A percentile compares a stretch with the other conserved stretches of the same genome.
These are phyloP conservation scores for Salinomyces thailandicus DNA, from an alignment of 2,329 filamentous ascomycete genomes.

Conservation along the genomic window DNA sequence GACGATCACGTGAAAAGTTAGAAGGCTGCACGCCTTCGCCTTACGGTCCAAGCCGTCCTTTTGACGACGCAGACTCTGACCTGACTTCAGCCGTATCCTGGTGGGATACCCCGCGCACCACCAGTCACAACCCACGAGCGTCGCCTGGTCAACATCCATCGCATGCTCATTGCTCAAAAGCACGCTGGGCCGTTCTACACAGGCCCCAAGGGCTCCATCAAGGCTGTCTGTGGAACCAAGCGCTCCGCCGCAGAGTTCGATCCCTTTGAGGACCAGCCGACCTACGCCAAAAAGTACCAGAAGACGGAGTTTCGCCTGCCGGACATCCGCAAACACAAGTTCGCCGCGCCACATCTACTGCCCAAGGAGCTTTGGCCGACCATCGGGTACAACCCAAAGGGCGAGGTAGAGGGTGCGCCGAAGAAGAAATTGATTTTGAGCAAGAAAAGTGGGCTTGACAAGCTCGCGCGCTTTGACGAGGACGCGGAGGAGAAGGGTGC, in stretches of 20 bases:
- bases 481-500: constrained; percentile 4
- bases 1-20: too few relatives aligned
- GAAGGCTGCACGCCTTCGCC: not conserved
- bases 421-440: constrained; percentile 7
- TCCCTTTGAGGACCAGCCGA: constrained; percentile 40
- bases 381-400: constrained; percentile 23
- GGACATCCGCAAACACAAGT: constrained; percentile 40
- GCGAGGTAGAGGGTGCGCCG: not conserved
- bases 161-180: constrained; percentile 5
- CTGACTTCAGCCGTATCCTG: constrained; percentile 7
- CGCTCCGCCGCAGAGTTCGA: constrained; percentile 47
- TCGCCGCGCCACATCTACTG: constrained; percentile 39
- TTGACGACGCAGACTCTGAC: constrained; percentile 2
- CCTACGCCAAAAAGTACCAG: constrained; percentile 27
- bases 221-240: constrained; percentile 34
- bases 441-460: constrained; percentile 5
- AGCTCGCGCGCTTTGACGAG: constrained; percentile 9
- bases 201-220: constrained; percentile 26
- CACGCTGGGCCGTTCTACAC: constrained; percentile 8
- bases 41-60: not conserved
- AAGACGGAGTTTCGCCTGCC: constrained; percentile 29
- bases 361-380: constrained; percentile 38
- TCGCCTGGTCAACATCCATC: constrained; percentile 5
- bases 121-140: constrained; percentile 4
- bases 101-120: constrained; percentile 7